A percentile compares a stretch with the other conserved stretches of the same genome.
phyloP scores from a whole-genome alignment of 176 grass and related monocot species.

The Microstegium vimineum region DNA sequence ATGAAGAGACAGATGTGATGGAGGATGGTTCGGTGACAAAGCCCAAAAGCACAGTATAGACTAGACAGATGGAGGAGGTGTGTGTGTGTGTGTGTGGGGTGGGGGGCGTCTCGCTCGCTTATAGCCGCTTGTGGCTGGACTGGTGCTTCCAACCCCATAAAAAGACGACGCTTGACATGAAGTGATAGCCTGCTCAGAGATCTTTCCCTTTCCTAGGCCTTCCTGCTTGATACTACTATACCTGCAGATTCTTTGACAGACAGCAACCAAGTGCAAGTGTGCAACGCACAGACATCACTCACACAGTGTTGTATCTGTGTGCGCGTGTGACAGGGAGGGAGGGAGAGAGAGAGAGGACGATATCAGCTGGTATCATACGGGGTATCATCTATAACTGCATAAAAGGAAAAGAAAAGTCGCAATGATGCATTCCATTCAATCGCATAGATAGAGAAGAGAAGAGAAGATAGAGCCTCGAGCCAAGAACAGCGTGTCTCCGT shows the following conservation, averaged over 20 bases:
- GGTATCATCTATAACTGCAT: constrained; percentile 13
- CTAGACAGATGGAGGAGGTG: too few species aligned
- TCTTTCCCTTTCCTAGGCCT: constrained; percentile 30
- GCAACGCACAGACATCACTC: background rate
- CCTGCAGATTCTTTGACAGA: constrained; percentile 25
- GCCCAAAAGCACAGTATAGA: too few species aligned
- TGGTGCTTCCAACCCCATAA: too few species aligned
- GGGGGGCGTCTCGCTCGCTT: too few species aligned
- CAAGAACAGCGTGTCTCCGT: background rate
- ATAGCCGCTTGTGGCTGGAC: too few species aligned
- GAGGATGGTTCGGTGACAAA: too few species aligned
- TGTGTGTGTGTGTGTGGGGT: too few species aligned
- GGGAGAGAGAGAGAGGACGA: too few species aligned
- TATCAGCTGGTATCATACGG: too few species aligned
- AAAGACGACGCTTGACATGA: constrained; percentile 39
- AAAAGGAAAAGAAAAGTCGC: background rate
- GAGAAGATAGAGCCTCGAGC: constrained; percentile 1
- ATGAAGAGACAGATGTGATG: too few species aligned
- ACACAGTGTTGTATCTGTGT: background rate
- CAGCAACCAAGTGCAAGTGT: background rate
- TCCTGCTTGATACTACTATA: background rate
- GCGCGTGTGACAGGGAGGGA: too few species aligned
- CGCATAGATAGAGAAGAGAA: background rate
- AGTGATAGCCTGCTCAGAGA: constrained; percentile 33
- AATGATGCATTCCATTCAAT: constrained; percentile 23